A percentile compares a stretch with the other conserved stretches of the same genome.
Conservation (phyloP, 2,329 filamentous ascomycete genomes). For the Alternaria atra region DNA sequence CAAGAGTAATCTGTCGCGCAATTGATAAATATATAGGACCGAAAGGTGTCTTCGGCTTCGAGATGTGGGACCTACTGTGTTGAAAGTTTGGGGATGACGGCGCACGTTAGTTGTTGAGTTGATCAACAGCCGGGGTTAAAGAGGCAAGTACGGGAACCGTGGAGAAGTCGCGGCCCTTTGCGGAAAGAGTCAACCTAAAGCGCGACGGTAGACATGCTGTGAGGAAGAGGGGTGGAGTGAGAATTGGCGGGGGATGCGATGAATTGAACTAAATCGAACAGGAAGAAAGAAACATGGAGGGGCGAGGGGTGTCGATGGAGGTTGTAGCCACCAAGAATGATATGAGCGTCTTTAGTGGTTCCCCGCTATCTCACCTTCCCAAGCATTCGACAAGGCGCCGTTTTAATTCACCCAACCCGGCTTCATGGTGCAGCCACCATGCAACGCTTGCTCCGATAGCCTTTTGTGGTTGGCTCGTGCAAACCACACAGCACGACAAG, state of each 20-base stretch:
- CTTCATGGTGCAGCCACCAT: constrained; percentile 41
- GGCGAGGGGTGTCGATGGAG: constrained; percentile 28
- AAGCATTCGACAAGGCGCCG: constrained; percentile 42
- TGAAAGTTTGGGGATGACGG: constrained; percentile 13
- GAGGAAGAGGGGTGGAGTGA: constrained; percentile 8
- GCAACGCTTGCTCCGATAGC: constrained; percentile 34
- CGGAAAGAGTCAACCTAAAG: constrained; percentile 35
- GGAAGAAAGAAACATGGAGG: constrained; percentile 30
- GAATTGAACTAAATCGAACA: constrained; percentile 13
- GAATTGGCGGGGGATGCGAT: not conserved
- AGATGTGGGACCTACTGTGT: constrained; percentile 18
- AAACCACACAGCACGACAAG: constrained; percentile 19
- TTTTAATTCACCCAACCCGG: constrained; percentile 36
- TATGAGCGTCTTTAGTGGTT: constrained; percentile 37
- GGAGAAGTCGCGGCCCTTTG: constrained; percentile 22
- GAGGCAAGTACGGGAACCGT: constrained; percentile 22
- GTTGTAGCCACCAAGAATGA: constrained; percentile 46
- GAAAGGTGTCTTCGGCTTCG: constrained; percentile 5
- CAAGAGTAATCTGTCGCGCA: constrained; percentile 21
- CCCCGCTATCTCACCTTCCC: constrained; percentile 39
- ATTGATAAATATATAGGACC: constrained; percentile 24
- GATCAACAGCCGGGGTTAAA: constrained; percentile 32
- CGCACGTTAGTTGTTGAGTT: constrained; percentile 25
- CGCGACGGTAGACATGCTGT: constrained; percentile 30
- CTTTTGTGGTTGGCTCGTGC: constrained; percentile 29